A percentile compares a stretch with the other conserved stretches of the same genome.
phyloP scores from a whole-genome alignment of 2,329 filamentous ascomycete species.

The Hymenoscyphus fraxineus region DNA sequence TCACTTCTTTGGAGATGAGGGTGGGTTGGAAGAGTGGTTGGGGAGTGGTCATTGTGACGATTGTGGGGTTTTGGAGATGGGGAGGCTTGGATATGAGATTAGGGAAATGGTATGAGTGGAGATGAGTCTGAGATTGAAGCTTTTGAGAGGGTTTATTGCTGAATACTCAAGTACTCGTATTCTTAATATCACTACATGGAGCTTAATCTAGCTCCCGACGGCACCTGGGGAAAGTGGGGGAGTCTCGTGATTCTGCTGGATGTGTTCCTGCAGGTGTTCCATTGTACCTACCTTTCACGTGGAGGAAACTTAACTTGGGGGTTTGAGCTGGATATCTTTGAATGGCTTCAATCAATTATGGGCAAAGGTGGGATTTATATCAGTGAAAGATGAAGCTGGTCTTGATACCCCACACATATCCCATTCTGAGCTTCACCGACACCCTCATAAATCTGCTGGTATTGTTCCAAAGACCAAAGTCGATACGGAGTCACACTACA shows the following conservation, averaged over 20 bases:
- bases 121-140: not conserved
- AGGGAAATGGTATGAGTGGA: not conserved
- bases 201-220: not conserved
- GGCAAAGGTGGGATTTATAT: not conserved
- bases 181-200: not conserved
- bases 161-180: not conserved
- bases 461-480: not conserved
- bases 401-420: not conserved
- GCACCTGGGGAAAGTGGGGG: not conserved
- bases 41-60: not conserved
- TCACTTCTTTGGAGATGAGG: slow-evolving; percentile 73
- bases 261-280: not conserved
- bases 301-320: not conserved
- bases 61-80: not conserved
- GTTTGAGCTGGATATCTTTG: not conserved
- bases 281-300: not conserved
- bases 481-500: not conserved
- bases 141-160: not conserved
- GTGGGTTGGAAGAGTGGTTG: slow-evolving; percentile 63
- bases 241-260: not conserved
- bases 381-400: not conserved
- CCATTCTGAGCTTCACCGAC: not conserved
- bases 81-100: not conserved
- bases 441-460: not conserved
- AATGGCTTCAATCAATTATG: not conserved